phyloP scores from a whole-genome alignment of 2,329 filamentous ascomycete genomes.

The Scolecobasidium constrictum region DNA sequence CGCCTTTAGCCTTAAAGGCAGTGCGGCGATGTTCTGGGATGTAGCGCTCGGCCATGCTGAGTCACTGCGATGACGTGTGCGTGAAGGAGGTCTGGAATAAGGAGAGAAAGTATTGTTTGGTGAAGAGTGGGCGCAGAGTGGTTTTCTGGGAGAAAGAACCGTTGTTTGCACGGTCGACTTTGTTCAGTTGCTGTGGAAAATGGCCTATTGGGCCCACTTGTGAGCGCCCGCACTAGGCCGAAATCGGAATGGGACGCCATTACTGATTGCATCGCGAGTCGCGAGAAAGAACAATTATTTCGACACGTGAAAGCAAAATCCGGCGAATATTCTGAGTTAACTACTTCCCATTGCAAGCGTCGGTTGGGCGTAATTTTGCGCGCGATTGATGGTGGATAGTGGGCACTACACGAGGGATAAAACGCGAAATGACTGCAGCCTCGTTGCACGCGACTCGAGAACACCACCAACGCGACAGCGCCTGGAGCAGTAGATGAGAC shows the following conservation, averaged over 20 bases:
- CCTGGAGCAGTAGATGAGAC: too few species aligned
- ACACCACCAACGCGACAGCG: background rate
- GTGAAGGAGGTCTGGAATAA: background rate
- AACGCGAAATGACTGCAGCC: background rate
- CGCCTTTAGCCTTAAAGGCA: constrained; percentile 98
- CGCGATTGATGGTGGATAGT: too few species aligned
- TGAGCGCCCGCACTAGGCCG: background rate
- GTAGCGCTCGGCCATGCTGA: constrained; percentile 91
- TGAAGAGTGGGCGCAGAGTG: too few species aligned
- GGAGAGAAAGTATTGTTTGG: background rate
- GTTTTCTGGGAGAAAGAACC: too few species aligned
- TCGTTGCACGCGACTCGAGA: background rate
- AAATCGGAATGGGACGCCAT: background rate
- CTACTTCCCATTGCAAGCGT: too few species aligned
- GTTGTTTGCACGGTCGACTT: too few species aligned
- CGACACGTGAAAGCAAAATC: too few species aligned
- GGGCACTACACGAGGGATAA: too few species aligned
- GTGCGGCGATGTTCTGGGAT: constrained; percentile 98
- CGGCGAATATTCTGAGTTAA: too few species aligned
- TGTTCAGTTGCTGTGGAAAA: background rate
- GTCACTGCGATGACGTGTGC: background rate
- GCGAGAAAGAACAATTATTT: too few species aligned
- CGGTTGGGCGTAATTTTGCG: too few species aligned
- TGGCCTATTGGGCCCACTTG: background rate
- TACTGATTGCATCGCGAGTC: too few species aligned